Evolutionary conservation across 1,284 basidiomycete species (phyloP).

Genomic region (Lentinula novae-zelandiae): DNA sequence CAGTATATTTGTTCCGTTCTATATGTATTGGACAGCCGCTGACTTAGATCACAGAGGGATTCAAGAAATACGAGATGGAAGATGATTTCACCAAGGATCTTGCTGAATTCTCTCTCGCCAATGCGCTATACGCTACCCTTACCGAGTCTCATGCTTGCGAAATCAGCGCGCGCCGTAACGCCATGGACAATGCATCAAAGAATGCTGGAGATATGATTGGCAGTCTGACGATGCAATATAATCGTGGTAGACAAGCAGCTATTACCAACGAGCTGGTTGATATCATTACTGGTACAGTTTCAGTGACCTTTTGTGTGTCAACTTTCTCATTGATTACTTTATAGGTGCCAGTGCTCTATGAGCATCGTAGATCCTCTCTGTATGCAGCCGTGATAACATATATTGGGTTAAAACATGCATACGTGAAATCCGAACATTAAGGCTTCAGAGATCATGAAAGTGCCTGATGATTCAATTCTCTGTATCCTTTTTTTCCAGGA

Average conservation of each 20-base stretch:
- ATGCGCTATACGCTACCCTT: constrained; percentile 93
- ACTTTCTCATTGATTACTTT: background rate
- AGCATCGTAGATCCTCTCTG: constrained; percentile 14
- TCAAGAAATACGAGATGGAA: constrained; percentile 94
- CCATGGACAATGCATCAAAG: constrained; percentile 99
- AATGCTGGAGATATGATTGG: constrained; percentile 94
- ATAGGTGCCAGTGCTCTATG: constrained; percentile 42
- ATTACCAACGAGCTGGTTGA: constrained; percentile 96
- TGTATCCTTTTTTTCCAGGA: too few species aligned
- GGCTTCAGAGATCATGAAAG: too few species aligned
- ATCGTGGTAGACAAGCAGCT: constrained; percentile 98
- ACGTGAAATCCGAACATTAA: background rate
- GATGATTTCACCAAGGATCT: constrained; percentile 94
- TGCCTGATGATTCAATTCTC: too few species aligned
- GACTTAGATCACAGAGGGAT: constrained; percentile 53
- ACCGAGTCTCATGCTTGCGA: constrained; percentile 97
- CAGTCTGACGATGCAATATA: constrained; percentile 89
- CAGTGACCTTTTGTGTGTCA: background rate
- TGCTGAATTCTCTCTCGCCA: constrained; percentile 94
- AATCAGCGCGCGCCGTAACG: constrained; percentile 89
- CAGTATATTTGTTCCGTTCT: constrained; percentile 26
- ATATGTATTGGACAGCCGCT: background rate
- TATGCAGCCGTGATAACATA: background rate
- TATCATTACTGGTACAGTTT: constrained; percentile 80
- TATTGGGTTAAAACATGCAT: background rate